Base-by-base conservation (phyloP, 1,284 basidiomycete species). In the Cutaneotrichosporon cavernicola region DNA sequence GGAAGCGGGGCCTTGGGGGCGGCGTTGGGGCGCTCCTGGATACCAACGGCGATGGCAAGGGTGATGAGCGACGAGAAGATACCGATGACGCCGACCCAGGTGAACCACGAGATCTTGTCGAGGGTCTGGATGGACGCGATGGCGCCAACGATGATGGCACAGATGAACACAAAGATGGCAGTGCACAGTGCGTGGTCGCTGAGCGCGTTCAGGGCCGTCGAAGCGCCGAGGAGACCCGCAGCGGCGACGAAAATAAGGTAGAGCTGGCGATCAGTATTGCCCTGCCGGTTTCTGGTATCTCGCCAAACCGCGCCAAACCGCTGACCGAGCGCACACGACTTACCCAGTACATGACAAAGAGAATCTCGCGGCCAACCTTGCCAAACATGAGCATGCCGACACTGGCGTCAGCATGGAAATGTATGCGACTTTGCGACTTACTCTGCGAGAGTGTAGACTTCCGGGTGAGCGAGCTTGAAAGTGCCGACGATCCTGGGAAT, bases 41-140 rank as follows among this genome's bases (percentile, higher is more conserved):
- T 61, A 9, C 71, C 74, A 18, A 79, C 77, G 6, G 76, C 74
- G 61, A 78, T 69, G 26, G 73, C 72, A 26, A 79, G 63, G 14
- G 72, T 72, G 53, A 80, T 56, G 55, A 77, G 70, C 4, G 74
- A 60, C 2, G 62, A 34, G 2, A 75, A 53, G 57, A 68, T 70
- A 49, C 67, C 66, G 31, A 62, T 34, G 16, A 77, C 65, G n/a
- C 76, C 78, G 56, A 75, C 63, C 75, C 76, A 78, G 21, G 70
- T 72, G 51, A 80, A 57, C 65, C 70, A 75, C 1, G 72, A 69
- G 46, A 80, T 69, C 34, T 65, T 63, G 40, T 73, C 69, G 52
- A 76, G 70, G 1, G 73, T 77, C 50, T 71, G 73, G 26, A 78
- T 71, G 6, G 69, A 66, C 8, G 75, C 68, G 52, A 79, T 60